Conservation (phyloP, 2,329 filamentous ascomycete species). For the Aspergillus pseudotamarii region DNA sequence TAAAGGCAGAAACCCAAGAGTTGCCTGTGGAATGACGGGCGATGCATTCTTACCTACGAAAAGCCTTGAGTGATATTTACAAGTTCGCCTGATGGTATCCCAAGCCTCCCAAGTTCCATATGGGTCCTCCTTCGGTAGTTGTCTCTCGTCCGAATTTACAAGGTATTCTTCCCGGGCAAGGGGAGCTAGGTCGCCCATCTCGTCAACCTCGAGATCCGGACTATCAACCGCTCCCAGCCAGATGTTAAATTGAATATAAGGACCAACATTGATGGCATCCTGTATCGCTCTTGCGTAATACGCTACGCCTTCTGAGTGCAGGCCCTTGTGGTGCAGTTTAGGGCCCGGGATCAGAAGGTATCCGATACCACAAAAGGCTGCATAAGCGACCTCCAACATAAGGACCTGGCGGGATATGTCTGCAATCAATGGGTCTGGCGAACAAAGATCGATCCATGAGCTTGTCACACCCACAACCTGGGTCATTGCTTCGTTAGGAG, state of each 20-base stretch:
- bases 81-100: slow-evolving; percentile 82
- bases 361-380: slow-evolving; percentile 87
- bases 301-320: slow-evolving; percentile 54
- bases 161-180: slow-evolving; percentile 47
- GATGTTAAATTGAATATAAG: slow-evolving; percentile 77
- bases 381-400: slow-evolving; percentile 89
- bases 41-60: slow-evolving; percentile 71
- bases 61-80: slow-evolving; percentile 80
- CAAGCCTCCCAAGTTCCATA: slow-evolving; percentile 91
- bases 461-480: slow-evolving; percentile 80
- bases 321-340: slow-evolving; percentile 60
- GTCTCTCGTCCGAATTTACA: slow-evolving; percentile 30
- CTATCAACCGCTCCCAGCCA: slow-evolving; percentile 83
- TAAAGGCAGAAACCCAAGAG: background rate
- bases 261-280: slow-evolving; percentile 74
- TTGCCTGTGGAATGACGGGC: background rate
- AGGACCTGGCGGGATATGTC: slow-evolving; percentile 88
- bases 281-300: slow-evolving; percentile 84
- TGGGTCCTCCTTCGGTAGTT: slow-evolving; percentile 61
- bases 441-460: slow-evolving; percentile 89
- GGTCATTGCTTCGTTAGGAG: slow-evolving; percentile 77
- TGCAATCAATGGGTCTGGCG: slow-evolving; percentile 77
- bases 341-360: slow-evolving; percentile 84
- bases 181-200: slow-evolving; percentile 48
- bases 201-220: slow-evolving; percentile 56